Conservation (phyloP, 495 filamentous ascomycete species). For the Evernia prunastri region DNA sequence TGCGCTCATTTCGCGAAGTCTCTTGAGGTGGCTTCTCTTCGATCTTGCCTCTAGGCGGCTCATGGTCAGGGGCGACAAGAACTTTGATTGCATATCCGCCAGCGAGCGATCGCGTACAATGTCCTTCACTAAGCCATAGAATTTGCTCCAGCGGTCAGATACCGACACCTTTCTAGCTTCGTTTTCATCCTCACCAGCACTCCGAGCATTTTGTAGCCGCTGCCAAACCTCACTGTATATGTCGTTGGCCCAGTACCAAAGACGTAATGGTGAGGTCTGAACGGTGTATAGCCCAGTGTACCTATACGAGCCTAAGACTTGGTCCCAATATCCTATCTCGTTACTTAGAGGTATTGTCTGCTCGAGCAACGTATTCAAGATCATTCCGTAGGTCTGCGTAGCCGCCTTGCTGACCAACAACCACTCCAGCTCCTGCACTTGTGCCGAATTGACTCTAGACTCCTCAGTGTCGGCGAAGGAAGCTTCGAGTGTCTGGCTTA, state of each 20-base stretch:
- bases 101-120: constrained; percentile 60
- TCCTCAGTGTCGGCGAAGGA: constrained; percentile 25
- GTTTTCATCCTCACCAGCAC: constrained; percentile 18
- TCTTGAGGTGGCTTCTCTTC: constrained; percentile 61
- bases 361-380: constrained; percentile 65
- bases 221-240: constrained; percentile 52
- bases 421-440: constrained; percentile 79
- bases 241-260: constrained; percentile 60
- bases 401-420: constrained; percentile 79
- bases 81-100: constrained; percentile 46
- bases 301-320: constrained; percentile 63
- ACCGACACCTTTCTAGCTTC: constrained; percentile 27
- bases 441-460: constrained; percentile 29
- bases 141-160: constrained; percentile 59
- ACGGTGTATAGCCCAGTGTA: constrained; percentile 70
- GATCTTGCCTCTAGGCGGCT: constrained; percentile 60
- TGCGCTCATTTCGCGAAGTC: constrained; percentile 69
- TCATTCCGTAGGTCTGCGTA: constrained; percentile 70
- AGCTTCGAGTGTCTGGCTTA: constrained; percentile 48
- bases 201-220: constrained; percentile 33
- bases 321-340: constrained; percentile 90
- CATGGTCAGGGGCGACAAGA: constrained; percentile 64
- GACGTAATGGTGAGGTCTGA: constrained; percentile 68
- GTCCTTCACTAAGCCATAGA: constrained; percentile 71
- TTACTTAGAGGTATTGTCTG: constrained; percentile 74